phyloP scores from a whole-genome alignment of 2,329 filamentous ascomycete genomes.

The Calonectria ilicicola region DNA sequence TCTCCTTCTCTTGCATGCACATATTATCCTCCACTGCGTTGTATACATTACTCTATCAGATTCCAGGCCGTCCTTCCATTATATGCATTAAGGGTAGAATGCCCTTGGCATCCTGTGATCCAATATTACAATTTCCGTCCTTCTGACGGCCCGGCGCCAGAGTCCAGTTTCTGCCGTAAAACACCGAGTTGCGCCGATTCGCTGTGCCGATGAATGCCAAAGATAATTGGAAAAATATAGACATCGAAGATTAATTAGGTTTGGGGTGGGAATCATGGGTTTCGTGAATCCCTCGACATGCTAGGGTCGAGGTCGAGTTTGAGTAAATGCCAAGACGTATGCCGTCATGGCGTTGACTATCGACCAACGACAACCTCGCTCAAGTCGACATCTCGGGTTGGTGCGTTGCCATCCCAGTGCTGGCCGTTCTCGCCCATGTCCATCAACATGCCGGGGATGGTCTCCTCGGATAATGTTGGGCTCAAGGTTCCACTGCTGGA shows the following conservation, averaged over 20 bases:
- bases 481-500: constrained; percentile 63
- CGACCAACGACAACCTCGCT: constrained; percentile 59
- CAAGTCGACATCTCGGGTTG: constrained; percentile 57
- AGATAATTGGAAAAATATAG: constrained; percentile 47
- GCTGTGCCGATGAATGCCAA: constrained; percentile 57
- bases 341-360: constrained; percentile 37
- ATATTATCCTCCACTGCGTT: constrained; percentile 50
- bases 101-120: constrained; percentile 31
- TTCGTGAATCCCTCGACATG: constrained; percentile 38
- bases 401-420: constrained; percentile 37
- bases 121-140: constrained; percentile 44
- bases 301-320: not conserved
- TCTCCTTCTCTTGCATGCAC: constrained; percentile 44
- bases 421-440: constrained; percentile 53
- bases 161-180: constrained; percentile 43
- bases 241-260: constrained; percentile 48
- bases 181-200: constrained; percentile 52
- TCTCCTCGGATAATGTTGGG: constrained; percentile 61
- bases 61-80: constrained; percentile 41
- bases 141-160: constrained; percentile 44
- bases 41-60: constrained; percentile 57
- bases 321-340: not conserved
- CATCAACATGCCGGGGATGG: constrained; percentile 49
- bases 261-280: constrained; percentile 43
- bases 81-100: constrained; percentile 45